Evolutionary conservation across 208 protist genomes (phyloP), one percentile per base, ranked within the genome.

Genomic region (Sergeia podlipaevii): DNA sequence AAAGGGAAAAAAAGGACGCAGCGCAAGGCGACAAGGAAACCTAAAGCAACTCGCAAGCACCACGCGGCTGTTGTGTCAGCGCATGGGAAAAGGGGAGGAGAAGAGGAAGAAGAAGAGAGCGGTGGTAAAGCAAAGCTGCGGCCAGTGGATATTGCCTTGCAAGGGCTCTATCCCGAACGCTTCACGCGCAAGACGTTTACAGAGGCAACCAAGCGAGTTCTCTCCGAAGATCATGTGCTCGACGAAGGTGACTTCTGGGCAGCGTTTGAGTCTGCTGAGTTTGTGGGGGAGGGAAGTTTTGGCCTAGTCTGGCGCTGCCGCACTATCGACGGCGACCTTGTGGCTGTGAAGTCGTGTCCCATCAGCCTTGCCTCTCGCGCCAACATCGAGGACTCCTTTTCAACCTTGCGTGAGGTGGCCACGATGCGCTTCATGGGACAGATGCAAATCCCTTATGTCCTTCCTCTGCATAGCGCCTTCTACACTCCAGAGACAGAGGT

Each of bases 231-330:
- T 34, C 82, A 93, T 64, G 77, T 77, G 11, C 58, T 91, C 11
- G 33, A 68, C 11, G 33, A 59, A 21, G 64, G 70, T 8, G 77
- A 84, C 48, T 93, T 93, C 70, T 93, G 86, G 83, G 33, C 52
- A 45, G 82, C 86, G 39, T 93, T 93, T 54, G 8, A 42, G 10
- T 64, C 52, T 3, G 72, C 64, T 1, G 77, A 89, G 58, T 91
- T 82, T 27, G 72, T 91, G 20, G 83, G 87, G 7, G 82, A 94
- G 47, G 87, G 87, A n/a, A 91, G 83, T 68, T 94, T 94, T 48
- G 87, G 87, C 0, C 57, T 94, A 21, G 87, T 94, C 18, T 94
- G 80, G 80, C 72, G 76, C 3, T 86, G 77, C 56, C 53, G 48
- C 24, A 89, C 86, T 1, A 62, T 87, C 17, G 80, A 85, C 27